A percentile compares a stretch with the other conserved stretches of the same genome.
These are phyloP conservation scores for Phialophora tarda DNA, from an alignment of 2,329 filamentous ascomycete genomes.

Conservation along the genomic window DNA sequence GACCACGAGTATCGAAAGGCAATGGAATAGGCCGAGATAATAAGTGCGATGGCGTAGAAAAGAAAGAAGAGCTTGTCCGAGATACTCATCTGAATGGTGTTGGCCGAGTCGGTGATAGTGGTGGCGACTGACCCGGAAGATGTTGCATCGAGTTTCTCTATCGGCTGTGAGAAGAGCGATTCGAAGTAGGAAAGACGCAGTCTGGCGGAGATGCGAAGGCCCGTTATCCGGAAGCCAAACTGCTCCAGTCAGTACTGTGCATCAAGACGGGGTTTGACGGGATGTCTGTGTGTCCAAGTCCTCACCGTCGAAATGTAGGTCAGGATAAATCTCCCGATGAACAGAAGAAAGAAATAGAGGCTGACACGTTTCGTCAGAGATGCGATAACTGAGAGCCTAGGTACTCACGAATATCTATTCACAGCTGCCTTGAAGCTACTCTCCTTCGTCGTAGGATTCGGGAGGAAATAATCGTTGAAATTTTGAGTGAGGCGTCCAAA, in stretches of 20 bases:
- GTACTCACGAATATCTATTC: slow-evolving; percentile 49
- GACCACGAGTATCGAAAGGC: slow-evolving; percentile 60
- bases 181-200: slow-evolving; percentile 58
- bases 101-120: slow-evolving; percentile 59
- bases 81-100: slow-evolving; percentile 61
- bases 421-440: slow-evolving; percentile 59
- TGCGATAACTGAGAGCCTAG: background rate
- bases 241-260: slow-evolving; percentile 33
- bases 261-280: background rate
- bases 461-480: slow-evolving; percentile 63
- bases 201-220: slow-evolving; percentile 58
- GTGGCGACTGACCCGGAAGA: slow-evolving; percentile 58
- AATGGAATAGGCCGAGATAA: slow-evolving; percentile 56
- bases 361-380: slow-evolving; percentile 42
- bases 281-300: slow-evolving; percentile 1
- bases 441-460: slow-evolving; percentile 50
- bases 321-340: slow-evolving; percentile 61
- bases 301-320: slow-evolving; percentile 61
- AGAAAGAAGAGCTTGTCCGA: slow-evolving; percentile 58
- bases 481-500: slow-evolving; percentile 62
- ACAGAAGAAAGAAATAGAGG: slow-evolving; percentile 60
- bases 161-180: slow-evolving; percentile 57
- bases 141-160: slow-evolving; percentile 57
- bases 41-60: slow-evolving; percentile 50
- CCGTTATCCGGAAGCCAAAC: slow-evolving; percentile 57